A percentile compares a stretch with the other conserved stretches of the same genome.
phyloP scores from a whole-genome alignment of 2,329 filamentous ascomycete species.

The Rachicladosporium sp. region DNA sequence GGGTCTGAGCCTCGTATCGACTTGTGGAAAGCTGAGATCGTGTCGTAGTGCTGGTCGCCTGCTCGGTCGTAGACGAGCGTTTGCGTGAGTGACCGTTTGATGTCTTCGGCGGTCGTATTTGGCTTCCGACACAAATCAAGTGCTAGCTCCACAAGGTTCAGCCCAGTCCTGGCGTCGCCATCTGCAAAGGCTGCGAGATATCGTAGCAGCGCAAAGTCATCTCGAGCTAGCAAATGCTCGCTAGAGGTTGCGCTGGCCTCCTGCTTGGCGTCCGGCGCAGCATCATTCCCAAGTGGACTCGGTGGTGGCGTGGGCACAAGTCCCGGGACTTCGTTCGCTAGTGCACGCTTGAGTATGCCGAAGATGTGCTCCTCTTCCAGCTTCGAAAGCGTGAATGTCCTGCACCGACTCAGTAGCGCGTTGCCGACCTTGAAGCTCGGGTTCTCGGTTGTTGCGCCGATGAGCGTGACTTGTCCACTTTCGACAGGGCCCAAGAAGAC shows the following conservation, averaged over 20 bases:
- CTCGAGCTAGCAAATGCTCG: conserved; percentile 49
- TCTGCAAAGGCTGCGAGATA: conserved; percentile 83
- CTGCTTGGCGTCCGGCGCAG: background rate
- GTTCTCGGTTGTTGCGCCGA: conserved; percentile 94
- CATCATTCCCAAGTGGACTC: conserved; percentile 8
- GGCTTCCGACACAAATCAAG: conserved; percentile 59
- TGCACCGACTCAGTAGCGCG: conserved; percentile 75
- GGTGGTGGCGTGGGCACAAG: conserved; percentile 28
- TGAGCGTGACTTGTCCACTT: conserved; percentile 75
- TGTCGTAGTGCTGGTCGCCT: conserved; percentile 95
- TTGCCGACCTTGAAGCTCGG: conserved; percentile 86
- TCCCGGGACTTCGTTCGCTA: conserved; percentile 43
- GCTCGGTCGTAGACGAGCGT: conserved; percentile 90
- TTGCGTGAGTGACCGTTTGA: conserved; percentile 76
- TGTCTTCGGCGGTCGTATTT: conserved; percentile 56
- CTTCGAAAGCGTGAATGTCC: conserved; percentile 76
- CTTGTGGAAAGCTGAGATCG: conserved; percentile 94
- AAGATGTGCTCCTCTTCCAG: conserved; percentile 60
- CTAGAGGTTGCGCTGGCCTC: conserved; percentile 10
- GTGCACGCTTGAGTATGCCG: conserved; percentile 63
- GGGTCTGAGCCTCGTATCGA: conserved; percentile 77
- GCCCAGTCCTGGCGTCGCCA: conserved; percentile 81
- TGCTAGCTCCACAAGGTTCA: conserved; percentile 84
- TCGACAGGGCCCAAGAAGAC: conserved; percentile 41
- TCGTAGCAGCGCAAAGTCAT: conserved; percentile 50